These are phyloP conservation scores for Penicillium occitanis DNA, from an alignment of 2,329 filamentous ascomycete species.

Conservation along the genomic window DNA sequence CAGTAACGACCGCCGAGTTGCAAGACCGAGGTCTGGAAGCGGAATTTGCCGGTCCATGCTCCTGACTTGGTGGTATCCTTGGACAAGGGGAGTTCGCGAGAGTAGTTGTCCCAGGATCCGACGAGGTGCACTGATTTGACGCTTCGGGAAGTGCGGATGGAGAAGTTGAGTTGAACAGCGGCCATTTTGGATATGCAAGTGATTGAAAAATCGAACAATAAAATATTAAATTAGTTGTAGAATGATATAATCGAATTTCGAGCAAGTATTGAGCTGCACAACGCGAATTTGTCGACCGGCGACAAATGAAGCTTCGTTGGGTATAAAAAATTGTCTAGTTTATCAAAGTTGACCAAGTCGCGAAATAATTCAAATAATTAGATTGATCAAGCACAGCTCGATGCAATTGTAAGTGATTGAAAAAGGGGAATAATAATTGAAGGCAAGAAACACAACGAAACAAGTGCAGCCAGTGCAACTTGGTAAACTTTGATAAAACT, in stretches of 20 bases:
- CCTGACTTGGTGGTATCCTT: constrained; percentile 85
- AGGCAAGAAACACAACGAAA: constrained; percentile 47
- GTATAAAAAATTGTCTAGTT: constrained; percentile 17
- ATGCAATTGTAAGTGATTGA: constrained; percentile 13
- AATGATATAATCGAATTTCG: constrained; percentile 5
- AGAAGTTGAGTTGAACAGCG: constrained; percentile 90
- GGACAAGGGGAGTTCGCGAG: constrained; percentile 88
- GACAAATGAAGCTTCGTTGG: constrained; percentile 21
- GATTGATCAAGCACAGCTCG: constrained; percentile 26
- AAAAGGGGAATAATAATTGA: constrained; percentile 29
- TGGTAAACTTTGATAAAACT: constrained; percentile 44
- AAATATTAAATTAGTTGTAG: constrained; percentile 18
- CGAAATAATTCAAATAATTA: constrained; percentile 15
- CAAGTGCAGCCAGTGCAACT: constrained; percentile 42
- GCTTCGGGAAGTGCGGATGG: constrained; percentile 90
- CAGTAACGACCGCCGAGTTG: constrained; percentile 92
- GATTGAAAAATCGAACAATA: constrained; percentile 35
- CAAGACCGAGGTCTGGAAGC: constrained; percentile 84
- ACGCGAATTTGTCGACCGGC: constrained; percentile 23
- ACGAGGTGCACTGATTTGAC: constrained; percentile 97
- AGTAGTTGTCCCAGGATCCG: constrained; percentile 98
- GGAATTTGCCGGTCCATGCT: constrained; percentile 94
- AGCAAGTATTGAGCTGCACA: constrained; percentile 23
- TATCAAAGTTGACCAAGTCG: constrained; percentile 18
- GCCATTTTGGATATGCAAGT: constrained; percentile 65